Evolutionary conservation across 768 basidiomycete genomes (phyloP), one percentile per base, ranked within the genome.

Genomic region (Sistotremastrum suecicum): DNA sequence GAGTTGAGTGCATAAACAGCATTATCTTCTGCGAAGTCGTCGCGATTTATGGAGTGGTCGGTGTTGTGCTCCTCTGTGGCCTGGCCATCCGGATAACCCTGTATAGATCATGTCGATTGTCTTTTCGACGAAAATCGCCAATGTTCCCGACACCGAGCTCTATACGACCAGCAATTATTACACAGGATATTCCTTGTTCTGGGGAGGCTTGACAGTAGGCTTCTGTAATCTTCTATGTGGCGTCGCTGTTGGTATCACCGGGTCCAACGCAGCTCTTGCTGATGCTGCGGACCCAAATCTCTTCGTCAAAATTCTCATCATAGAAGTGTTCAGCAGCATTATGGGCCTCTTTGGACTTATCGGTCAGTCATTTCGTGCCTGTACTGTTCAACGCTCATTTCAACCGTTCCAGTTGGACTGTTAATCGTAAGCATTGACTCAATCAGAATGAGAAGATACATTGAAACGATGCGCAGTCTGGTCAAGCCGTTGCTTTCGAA

Each of bases 11-110:
- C 20, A 20, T 20, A 10, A 1, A 7, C 56, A 97, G 94, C 54
- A 90, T 98, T 68, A 97, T 99, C 58, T 97, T 98, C 72, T 97
- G 94, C 63, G 94, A 98, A 68, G 95, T 97, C 58, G 92, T 99
- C 31, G 95, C 94, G 48, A 98, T 99, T 58, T 98, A 98, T 66
- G 95, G 86, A 47, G 87, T 89, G 44, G 88, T 91, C 64, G 49
- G 83, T 71, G 11, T 45, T 8, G 29, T 9, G 9, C 38, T 12
- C 41, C 42, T 11, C 30, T 41, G 37, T 44, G 12, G 50, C 46
- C 9, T 39, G 10, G 39, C 31, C 7, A 3, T 38, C 7, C 34
- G 30, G 4, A 46, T 49, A 36, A 42, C 10, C 33, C 43, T 0
- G 5, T 20, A 34, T 50, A 88, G 86, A 95, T 95, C 55, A 92